Percentiles rank a stretch among this genome's conserved stretches.
These are phyloP conservation scores for Anisodus acutangulus DNA, from an alignment of 257 asterid genomes.

Conservation along the genomic window DNA sequence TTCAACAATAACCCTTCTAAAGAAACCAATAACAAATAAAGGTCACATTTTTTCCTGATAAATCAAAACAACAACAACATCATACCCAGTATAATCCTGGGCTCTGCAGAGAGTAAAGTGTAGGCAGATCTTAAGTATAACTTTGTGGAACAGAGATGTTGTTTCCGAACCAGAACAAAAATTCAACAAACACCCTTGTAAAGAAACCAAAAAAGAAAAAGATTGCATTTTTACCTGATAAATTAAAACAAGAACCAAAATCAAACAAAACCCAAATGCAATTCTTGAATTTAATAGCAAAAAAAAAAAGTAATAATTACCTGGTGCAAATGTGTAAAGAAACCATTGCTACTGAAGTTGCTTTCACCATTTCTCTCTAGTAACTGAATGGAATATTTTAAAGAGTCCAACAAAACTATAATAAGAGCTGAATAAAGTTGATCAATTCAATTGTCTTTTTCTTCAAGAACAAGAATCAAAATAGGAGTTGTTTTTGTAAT, in stretches of 20 bases:
- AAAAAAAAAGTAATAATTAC: constrained; percentile 47
- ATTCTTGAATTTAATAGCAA: constrained; percentile 20
- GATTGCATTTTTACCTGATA: background rate
- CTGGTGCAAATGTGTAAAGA: constrained; percentile 52
- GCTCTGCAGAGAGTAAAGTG: too few relatives aligned
- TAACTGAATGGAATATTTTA: too few relatives aligned
- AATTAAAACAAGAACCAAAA: constrained; percentile 6
- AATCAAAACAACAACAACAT: too few relatives aligned
- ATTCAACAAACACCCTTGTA: constrained; percentile 19
- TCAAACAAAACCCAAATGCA: constrained; percentile 24
- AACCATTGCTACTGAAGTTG: constrained; percentile 44
- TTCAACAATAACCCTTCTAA: background rate
- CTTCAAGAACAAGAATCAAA: constrained; percentile 39
- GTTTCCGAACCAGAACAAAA: background rate
- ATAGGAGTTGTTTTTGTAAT: constrained; percentile 24
- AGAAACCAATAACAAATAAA: background rate
- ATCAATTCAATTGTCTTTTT: constrained; percentile 44
- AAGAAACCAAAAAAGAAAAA: background rate
- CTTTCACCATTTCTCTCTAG: constrained; percentile 38
- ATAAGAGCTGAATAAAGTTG: background rate
- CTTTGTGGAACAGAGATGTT: too few relatives aligned
- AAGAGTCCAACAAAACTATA: background rate
- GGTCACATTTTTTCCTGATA: background rate
- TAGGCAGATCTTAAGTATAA: too few relatives aligned
- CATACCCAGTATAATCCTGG: too few relatives aligned